These are phyloP conservation scores for Tuber magnatum DNA, from an alignment of 495 filamentous ascomycete species.

Conservation along the genomic window DNA sequence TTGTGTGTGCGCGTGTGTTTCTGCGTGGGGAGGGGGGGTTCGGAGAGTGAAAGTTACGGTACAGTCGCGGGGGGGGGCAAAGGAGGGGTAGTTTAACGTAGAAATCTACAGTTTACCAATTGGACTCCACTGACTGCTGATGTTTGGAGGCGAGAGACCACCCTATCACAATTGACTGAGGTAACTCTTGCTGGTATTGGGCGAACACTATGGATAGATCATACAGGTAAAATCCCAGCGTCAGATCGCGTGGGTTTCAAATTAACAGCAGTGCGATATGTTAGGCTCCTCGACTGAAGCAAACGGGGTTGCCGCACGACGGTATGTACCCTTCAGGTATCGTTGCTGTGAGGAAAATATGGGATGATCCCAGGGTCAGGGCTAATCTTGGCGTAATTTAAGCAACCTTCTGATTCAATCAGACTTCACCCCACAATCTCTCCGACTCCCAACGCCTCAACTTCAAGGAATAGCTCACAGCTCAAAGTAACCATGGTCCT, in stretches of 20 bases:
- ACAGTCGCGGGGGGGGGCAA: background rate
- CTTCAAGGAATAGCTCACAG: background rate
- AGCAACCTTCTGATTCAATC: background rate
- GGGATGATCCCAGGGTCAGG: background rate
- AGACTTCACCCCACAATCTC: background rate
- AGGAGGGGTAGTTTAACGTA: background rate
- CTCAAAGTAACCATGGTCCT: slow-evolving; percentile 14
- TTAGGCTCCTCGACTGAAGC: background rate
- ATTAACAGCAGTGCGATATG: background rate
- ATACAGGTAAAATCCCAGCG: background rate
- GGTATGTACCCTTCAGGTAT: too few species aligned
- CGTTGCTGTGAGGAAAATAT: background rate
- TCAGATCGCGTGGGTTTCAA: background rate
- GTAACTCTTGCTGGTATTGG: background rate
- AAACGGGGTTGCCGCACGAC: too few species aligned
- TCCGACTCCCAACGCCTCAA: background rate
- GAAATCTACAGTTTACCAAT: background rate
- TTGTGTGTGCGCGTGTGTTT: slow-evolving; percentile 6
- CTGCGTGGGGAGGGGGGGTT: background rate
- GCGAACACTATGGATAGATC: background rate
- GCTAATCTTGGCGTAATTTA: background rate
- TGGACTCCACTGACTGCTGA: background rate
- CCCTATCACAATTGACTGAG: background rate
- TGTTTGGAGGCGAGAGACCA: background rate
- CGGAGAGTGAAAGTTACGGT: background rate